Evolutionary conservation across 148 eudicot genomes (phyloP).

Genomic region (Fagopyrum esculentum): DNA sequence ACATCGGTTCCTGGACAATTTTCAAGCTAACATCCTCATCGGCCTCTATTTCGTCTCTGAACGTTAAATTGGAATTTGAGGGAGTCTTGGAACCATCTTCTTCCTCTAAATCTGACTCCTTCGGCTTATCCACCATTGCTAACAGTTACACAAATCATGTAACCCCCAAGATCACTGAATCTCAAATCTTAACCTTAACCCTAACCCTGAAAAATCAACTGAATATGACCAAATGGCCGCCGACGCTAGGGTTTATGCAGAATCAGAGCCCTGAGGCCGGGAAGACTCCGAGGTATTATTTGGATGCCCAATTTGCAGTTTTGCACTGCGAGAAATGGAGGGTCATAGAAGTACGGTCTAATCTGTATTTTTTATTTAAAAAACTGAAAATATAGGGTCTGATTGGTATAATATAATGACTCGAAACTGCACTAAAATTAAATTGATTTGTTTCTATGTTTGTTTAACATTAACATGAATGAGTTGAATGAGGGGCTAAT

Average conservation of each 20-base stretch:
- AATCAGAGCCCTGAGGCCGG: neutral
- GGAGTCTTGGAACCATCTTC: neutral
- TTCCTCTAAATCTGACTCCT: neutral
- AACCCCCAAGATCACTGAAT: neutral
- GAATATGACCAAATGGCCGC: neutral
- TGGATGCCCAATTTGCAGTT: no score
- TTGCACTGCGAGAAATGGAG: no score
- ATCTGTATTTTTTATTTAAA: no score
- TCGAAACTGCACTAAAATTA: no score
- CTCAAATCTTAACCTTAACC: neutral
- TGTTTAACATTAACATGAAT: no score
- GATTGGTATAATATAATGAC: no score
- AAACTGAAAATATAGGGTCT: no score
- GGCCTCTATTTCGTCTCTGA: constrained; percentile 54
- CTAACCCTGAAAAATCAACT: neutral
- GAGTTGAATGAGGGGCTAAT: no score
- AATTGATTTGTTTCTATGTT: no score
- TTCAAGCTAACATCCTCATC: constrained; percentile 79
- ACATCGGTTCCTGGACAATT: constrained; percentile 56
- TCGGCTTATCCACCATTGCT: neutral
- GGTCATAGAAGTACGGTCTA: no score
- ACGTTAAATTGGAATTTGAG: neutral
- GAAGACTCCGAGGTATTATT: neutral
- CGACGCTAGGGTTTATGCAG: neutral
- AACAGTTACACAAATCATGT: neutral